Evolutionary conservation across 768 basidiomycete genomes (phyloP), one percentile per base, ranked within the genome.

Genomic region (Gloeostereum incarnatum): DNA sequence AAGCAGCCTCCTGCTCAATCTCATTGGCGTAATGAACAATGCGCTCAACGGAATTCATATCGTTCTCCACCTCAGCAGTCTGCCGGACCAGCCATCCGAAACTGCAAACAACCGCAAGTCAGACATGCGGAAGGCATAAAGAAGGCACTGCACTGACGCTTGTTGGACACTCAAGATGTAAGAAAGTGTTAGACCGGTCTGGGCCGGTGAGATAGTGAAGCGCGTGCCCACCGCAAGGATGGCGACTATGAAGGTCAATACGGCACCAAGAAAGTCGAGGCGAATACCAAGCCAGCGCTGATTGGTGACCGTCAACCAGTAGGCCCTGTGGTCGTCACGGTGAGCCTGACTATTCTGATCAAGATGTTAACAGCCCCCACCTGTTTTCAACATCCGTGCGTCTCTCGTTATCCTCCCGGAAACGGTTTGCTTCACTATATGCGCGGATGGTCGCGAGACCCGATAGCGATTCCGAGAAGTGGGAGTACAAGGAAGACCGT

Each of bases 201-300:
- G 77, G 2, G 84, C 67, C 2, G 93, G 83, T 1, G 81, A 85
- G 35, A 92, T 81, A 10, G 61, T 69, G 52, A 81, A 81, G 27
- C 85, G 69, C 3, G 78, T 75, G 9, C 69, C 81, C 14, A 94
- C 78, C 7, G 85, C 67, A 42, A 96, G 69, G 50, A 97, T 68
- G 2, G 85, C 72, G 27, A 96, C 88, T 18, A 75, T 68, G 46
- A 93, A 81, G 0, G 81, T 84, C 35, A 91, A 58, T 9, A 77
- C 19, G 14, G 65, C 48, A 14, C 92, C 91, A 18, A 96, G 69
- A 47, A 84, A 75, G 57, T 94, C 93, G n/a, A 96, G 69, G 4
- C 92, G 78, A 32, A 94, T 74, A 37, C 84, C 88, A 20, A 97
- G 78, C 91, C 86, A 92, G 36, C 84, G 69, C 74, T 93, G 90